These are phyloP conservation scores for Penicillium digitatum DNA, from an alignment of 2,329 filamentous ascomycete genomes.

Conservation along the genomic window DNA sequence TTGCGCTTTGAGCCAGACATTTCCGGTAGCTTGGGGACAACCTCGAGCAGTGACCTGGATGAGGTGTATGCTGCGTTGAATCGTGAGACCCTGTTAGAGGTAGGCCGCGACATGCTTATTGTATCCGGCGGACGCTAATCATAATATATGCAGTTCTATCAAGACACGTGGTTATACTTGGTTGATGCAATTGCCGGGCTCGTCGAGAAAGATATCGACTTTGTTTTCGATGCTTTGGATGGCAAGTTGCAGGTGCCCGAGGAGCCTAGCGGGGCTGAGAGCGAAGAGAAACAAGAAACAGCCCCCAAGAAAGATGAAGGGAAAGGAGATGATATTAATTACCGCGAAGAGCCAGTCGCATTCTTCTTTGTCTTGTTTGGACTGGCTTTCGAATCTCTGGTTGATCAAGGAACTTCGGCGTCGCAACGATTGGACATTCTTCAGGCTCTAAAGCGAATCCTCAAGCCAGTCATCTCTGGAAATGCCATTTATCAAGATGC, in stretches of 20 bases:
- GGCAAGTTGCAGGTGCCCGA: conserved; percentile 58
- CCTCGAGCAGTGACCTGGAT: conserved; percentile 80
- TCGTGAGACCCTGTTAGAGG: conserved; percentile 80
- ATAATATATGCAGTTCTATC: conserved; percentile 66
- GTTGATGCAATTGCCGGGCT: conserved; percentile 96
- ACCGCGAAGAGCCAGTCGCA: conserved; percentile 92
- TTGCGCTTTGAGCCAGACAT: conserved; percentile 96
- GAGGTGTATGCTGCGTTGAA: conserved; percentile 94
- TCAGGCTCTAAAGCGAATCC: conserved; percentile 86
- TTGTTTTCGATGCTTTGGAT: conserved; percentile 94
- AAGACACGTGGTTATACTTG: conserved; percentile 93
- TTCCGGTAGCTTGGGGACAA: conserved; percentile 79
- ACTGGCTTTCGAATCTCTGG: conserved; percentile 91
- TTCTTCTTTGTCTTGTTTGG: conserved; percentile 99
- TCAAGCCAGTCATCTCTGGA: conserved; percentile 89
- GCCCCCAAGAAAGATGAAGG: conserved; percentile 34
- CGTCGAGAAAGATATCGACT: conserved; percentile 95
- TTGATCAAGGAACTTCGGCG: conserved; percentile 69
- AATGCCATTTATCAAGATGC: conserved; percentile 95
- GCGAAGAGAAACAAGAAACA: conserved; percentile 24
- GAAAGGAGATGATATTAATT: conserved; percentile 82
- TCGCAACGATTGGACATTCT: conserved; percentile 84
- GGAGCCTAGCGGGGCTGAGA: conserved; percentile 18
- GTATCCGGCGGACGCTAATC: neutral
- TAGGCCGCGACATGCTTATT: conserved; percentile 24